phyloP scores from a whole-genome alignment of 164 flowering plant species.

The Euptelea pleiosperma region DNA sequence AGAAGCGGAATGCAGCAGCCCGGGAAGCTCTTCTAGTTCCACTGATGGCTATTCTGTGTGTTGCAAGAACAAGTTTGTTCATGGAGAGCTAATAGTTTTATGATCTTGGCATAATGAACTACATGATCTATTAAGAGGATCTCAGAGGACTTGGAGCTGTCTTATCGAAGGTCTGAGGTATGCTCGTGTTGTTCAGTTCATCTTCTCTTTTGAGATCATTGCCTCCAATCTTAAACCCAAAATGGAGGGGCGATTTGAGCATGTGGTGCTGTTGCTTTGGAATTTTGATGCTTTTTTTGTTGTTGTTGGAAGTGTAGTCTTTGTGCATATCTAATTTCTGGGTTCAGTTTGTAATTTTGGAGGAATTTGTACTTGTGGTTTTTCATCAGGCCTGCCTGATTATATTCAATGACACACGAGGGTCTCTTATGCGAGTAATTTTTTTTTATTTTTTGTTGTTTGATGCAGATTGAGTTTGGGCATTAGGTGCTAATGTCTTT shows the following conservation, averaged over 20 bases:
- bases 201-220: slow-evolving; percentile 2
- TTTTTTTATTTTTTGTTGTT: too few relatives aligned
- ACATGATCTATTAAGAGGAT: too few relatives aligned
- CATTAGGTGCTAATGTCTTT: too few relatives aligned
- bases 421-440: background rate
- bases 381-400: too few relatives aligned
- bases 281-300: too few relatives aligned
- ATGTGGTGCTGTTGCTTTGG: too few relatives aligned
- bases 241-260: background rate
- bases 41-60: background rate
- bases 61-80: background rate
- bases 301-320: background rate
- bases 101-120: too few relatives aligned
- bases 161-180: background rate
- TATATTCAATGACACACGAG: slow-evolving; percentile 1
- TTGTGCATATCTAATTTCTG: slow-evolving; percentile 7
- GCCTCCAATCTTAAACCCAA: background rate
- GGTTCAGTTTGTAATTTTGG: slow-evolving; percentile 1
- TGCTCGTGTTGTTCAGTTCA: background rate
- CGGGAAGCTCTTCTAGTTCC: slow-evolving; percentile 39
- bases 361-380: background rate
- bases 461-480: too few relatives aligned
- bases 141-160: too few relatives aligned
- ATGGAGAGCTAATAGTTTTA: background rate
- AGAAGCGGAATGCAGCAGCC: slow-evolving; percentile 60